Base-by-base conservation (phyloP, 441 rosid genomes). In the Euphorbia corollata region DNA sequence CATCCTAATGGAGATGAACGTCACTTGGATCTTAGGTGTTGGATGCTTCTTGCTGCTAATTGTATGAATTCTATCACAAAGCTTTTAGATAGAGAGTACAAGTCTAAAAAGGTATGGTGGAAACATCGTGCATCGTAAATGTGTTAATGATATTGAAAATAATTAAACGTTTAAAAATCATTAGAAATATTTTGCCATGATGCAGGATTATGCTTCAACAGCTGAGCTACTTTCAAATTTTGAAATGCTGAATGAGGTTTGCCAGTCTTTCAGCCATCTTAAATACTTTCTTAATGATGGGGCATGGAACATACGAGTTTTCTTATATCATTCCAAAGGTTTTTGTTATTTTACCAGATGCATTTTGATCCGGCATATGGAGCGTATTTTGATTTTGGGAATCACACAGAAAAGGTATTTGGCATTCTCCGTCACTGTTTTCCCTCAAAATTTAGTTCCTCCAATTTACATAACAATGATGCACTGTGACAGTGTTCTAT, bases 21-120 rank as follows among this genome's bases (percentile, higher is more conserved):
- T 18, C 99, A 96, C 73, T 68, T 96, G 79, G 99, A 96, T 85
- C 98, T 96, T 70, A 89, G 98, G 81, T 90, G 97, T 77, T 96
- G 98, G 99, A 92, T 96, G 93, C 90, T 86, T 79, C 97, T 96
- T 38, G 98, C 97, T 47, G 97, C 97, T 68, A 95, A 90, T 65
- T 96, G 96, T 80, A 82, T 96, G 96, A 80, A 81, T 76, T 87
- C 93, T 64, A 86, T 96, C 77, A 36, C 79, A 20, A 76, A 75
- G 78, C 75, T 92, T 74, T 59, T 87, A 73, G 77, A 78, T 71
- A 82, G 79, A 71, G 85, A 81, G 68, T 62, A 77, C 19, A 69
- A 72, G 67, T 19, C 75, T 54, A 76, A 55, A 66, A 80, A 88
- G 93, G 99, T 95, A 76, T 38, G 34, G 38, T 59, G 34, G 48